Evolutionary conservation across 306 rosid genomes (phyloP).

Genomic region (Hylodesmum podocarpum): DNA sequence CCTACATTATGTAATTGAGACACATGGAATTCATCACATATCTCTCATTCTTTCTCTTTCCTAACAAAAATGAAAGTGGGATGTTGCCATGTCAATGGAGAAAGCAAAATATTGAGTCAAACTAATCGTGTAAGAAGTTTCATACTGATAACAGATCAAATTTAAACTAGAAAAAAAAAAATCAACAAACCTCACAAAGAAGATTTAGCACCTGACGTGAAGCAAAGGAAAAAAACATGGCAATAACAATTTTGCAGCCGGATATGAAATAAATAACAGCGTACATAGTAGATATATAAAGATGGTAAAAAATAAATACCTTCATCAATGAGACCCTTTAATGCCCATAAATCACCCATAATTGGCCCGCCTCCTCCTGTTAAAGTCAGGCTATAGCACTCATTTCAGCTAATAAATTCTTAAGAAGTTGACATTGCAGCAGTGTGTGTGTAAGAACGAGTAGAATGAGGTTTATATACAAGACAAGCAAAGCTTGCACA

Average conservation of each 20-base stretch:
- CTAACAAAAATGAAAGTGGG: not conserved
- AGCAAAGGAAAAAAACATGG: conserved; percentile 6
- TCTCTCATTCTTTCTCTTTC: not conserved
- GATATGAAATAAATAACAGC: conserved; percentile 13
- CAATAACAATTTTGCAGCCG: conserved; percentile 2
- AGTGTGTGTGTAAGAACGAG: no score
- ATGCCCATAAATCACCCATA: conserved; percentile 98
- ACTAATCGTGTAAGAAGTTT: not conserved
- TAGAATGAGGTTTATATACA: no score
- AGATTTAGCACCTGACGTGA: not conserved
- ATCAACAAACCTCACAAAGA: not conserved
- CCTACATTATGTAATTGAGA: not conserved
- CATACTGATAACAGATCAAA: not conserved
- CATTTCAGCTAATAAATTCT: conserved; percentile 34
- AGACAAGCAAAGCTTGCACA: no score
- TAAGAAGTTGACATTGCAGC: not conserved
- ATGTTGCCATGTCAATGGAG: not conserved
- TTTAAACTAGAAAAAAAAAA: conserved; percentile 8
- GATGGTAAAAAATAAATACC: conserved; percentile 42
- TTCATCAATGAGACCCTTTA: conserved; percentile 92
- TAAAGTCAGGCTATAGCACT: conserved; percentile 27
- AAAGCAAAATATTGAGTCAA: not conserved
- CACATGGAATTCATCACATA: not conserved
- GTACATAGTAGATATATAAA: not conserved
- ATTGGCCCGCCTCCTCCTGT: conserved; percentile 99